Conservation (phyloP, 2,329 filamentous ascomycete species). For the Didymella segeticola region DNA sequence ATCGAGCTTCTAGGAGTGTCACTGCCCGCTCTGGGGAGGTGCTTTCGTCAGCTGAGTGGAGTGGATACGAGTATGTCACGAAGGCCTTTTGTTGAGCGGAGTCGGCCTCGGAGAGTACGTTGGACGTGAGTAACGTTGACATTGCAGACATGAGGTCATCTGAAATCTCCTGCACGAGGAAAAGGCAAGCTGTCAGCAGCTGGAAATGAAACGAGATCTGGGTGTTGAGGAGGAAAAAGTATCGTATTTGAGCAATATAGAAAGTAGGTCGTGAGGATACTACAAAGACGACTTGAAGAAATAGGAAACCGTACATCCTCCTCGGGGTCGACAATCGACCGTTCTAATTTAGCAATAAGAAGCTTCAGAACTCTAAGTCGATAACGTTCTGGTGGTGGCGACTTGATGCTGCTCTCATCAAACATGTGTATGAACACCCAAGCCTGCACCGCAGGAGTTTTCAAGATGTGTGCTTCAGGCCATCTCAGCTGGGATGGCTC, state of each 20-base stretch:
- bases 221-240: not conserved
- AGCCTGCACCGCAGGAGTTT: constrained; percentile 68
- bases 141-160: constrained; percentile 78
- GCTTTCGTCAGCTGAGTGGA: constrained; percentile 23
- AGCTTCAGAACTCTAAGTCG: constrained; percentile 75
- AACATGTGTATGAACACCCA: constrained; percentile 73
- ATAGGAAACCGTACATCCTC: constrained; percentile 74
- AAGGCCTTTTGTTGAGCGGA: constrained; percentile 76
- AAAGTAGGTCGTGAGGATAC: not conserved
- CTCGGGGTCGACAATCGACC: constrained; percentile 79
- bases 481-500: constrained; percentile 67
- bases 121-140: constrained; percentile 67
- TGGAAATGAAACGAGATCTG: constrained; percentile 9
- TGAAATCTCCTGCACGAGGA: constrained; percentile 72
- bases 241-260: not conserved
- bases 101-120: constrained; percentile 67
- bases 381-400: constrained; percentile 72
- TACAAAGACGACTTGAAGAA: constrained; percentile 20
- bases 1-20: constrained; percentile 72
- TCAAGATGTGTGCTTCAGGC: constrained; percentile 66
- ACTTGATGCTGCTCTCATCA: constrained; percentile 60
- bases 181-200: constrained; percentile 32
- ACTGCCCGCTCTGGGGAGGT: constrained; percentile 51
- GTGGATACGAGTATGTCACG: constrained; percentile 69
- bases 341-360: constrained; percentile 73